A percentile compares a stretch with the other conserved stretches of the same genome.
These are phyloP conservation scores for Phyllosticta paracitricarpa DNA, from an alignment of 2,329 filamentous ascomycete species.

Conservation along the genomic window DNA sequence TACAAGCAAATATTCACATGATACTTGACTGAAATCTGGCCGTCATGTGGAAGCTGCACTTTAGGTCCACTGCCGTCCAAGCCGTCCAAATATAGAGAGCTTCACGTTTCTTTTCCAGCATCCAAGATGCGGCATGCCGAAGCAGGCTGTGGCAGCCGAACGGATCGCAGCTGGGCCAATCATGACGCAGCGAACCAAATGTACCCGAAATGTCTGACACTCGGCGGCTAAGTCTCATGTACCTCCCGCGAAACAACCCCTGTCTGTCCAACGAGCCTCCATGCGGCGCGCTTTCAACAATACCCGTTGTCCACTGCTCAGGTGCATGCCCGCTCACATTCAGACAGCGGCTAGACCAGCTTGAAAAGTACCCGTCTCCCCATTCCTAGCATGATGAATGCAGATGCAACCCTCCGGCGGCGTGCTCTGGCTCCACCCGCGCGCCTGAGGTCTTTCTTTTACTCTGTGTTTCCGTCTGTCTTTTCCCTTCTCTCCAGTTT, in stretches of 20 bases:
- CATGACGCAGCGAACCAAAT: background rate
- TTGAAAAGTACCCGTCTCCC: slow-evolving; percentile 25
- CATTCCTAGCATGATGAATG: background rate
- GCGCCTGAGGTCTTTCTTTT: background rate
- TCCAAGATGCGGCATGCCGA: background rate
- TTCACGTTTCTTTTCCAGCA: background rate
- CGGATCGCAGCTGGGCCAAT: background rate
- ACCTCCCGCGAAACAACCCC: background rate
- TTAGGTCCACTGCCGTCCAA: background rate
- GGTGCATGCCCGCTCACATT: slow-evolving; percentile 2
- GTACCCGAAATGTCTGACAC: background rate
- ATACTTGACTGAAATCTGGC: no score
- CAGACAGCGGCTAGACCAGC: slow-evolving; percentile 31
- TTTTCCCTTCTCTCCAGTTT: slow-evolving; percentile 17
- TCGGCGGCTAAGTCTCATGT: background rate
- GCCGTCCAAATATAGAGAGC: background rate
- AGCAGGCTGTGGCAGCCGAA: background rate
- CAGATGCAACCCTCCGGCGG: background rate
- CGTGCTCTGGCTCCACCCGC: background rate
- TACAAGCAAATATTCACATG: no score
- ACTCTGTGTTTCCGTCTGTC: slow-evolving; percentile 16
- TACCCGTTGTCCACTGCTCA: background rate
- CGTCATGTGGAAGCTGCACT: background rate
- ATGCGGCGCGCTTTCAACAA: background rate
- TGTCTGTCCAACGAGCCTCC: background rate